A percentile compares a stretch with the other conserved stretches of the same genome.
These are phyloP conservation scores for Pholiota molesta DNA, from an alignment of 768 basidiomycete genomes.

Conservation along the genomic window DNA sequence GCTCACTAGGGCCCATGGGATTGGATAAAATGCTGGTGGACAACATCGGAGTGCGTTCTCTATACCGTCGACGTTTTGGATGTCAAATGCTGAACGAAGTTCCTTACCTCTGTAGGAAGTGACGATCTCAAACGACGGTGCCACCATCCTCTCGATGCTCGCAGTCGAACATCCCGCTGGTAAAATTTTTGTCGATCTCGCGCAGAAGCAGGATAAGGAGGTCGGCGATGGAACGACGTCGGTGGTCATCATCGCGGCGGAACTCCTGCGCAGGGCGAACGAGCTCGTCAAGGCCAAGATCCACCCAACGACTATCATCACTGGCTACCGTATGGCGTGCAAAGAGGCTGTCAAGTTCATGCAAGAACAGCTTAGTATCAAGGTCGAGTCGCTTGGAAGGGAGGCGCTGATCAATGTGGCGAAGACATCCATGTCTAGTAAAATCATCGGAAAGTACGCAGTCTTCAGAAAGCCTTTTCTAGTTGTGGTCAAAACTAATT, in stretches of 20 bases:
- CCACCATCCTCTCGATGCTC: conserved; percentile 94
- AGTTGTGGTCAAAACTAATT: neutral
- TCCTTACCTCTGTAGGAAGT: conserved; percentile 71
- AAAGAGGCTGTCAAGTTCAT: conserved; percentile 97
- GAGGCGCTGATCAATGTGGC: conserved; percentile 95
- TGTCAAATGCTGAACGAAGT: conserved; percentile 5
- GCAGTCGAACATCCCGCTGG: conserved; percentile 97
- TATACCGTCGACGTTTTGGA: conserved; percentile 1
- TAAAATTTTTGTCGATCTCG: conserved; percentile 95
- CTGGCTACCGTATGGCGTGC: conserved; percentile 95
- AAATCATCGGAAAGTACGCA: conserved; percentile 94
- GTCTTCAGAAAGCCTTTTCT: neutral
- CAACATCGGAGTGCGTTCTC: conserved; percentile 83
- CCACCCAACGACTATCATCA: conserved; percentile 99
- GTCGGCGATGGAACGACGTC: conserved; percentile 99
- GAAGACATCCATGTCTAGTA: conserved; percentile 98
- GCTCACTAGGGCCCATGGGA: conserved; percentile 92
- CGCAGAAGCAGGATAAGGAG: conserved; percentile 99
- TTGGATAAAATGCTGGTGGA: conserved; percentile 98
- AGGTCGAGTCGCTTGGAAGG: conserved; percentile 88
- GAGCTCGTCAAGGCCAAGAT: conserved; percentile 98
- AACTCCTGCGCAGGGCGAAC: conserved; percentile 93
- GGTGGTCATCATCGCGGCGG: conserved; percentile 97
- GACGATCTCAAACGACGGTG: conserved; percentile 99
- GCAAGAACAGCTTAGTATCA: conserved; percentile 96